phyloP scores from a whole-genome alignment of 2,329 filamentous ascomycete species.

The Ascochyta viciae-villosae region DNA sequence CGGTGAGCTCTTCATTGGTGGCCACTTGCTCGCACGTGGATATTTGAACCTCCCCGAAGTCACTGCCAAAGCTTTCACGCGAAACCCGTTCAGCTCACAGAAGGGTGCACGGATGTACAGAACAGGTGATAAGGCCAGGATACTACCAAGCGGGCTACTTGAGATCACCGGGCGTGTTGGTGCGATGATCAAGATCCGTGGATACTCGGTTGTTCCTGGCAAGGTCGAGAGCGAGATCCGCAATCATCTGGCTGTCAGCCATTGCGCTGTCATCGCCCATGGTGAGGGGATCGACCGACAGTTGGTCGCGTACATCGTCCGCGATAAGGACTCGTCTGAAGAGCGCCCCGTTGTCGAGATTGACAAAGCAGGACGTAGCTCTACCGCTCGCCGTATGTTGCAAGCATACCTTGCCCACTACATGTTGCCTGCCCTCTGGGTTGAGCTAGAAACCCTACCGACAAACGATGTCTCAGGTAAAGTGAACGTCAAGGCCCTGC shows the following conservation, averaged over 20 bases:
- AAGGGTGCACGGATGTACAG: slow-evolving; percentile 74
- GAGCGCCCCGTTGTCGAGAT: slow-evolving; percentile 70
- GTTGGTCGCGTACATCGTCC: slow-evolving; percentile 78
- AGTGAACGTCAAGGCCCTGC: slow-evolving; percentile 74
- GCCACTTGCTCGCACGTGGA: slow-evolving; percentile 71
- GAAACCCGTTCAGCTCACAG: slow-evolving; percentile 67
- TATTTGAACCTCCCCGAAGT: slow-evolving; percentile 83
- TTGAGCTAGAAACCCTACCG: slow-evolving; percentile 73
- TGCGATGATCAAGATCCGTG: slow-evolving; percentile 81
- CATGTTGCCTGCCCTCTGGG: slow-evolving; percentile 83
- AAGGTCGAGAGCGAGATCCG: slow-evolving; percentile 78
- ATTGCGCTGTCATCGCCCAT: slow-evolving; percentile 75
- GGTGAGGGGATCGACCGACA: slow-evolving; percentile 79
- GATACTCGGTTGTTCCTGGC: slow-evolving; percentile 78
- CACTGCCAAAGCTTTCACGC: slow-evolving; percentile 74
- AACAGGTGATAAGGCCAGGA: slow-evolving; percentile 73
- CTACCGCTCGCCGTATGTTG: slow-evolving; percentile 70
- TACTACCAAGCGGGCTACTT: slow-evolving; percentile 71
- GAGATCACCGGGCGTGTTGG: slow-evolving; percentile 80
- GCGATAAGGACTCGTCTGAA: slow-evolving; percentile 65
- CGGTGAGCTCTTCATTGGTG: slow-evolving; percentile 79
- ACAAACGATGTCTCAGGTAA: slow-evolving; percentile 83
- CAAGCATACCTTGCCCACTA: slow-evolving; percentile 76
- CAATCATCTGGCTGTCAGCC: slow-evolving; percentile 71
- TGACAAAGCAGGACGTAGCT: slow-evolving; percentile 74